Percentiles rank a stretch among this genome's conserved stretches.
Conservation (phyloP, 495 filamentous ascomycete species). For the Entonaema liquescens region DNA sequence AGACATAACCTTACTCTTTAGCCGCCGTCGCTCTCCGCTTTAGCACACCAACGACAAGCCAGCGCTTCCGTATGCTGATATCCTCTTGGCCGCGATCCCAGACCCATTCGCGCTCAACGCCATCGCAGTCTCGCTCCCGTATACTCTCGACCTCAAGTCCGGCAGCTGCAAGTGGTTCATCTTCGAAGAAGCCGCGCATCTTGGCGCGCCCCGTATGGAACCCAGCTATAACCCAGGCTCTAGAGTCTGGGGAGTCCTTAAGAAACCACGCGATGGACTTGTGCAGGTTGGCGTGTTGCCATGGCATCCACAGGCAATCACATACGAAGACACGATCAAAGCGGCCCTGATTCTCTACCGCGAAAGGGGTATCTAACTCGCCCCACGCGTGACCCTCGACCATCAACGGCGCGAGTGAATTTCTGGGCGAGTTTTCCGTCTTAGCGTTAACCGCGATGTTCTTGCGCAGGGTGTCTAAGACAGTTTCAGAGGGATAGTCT, state of each 20-base stretch:
- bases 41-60: constrained; percentile 79
- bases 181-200: constrained; percentile 75
- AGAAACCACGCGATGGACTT: constrained; percentile 79
- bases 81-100: constrained; percentile 71
- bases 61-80: constrained; percentile 71
- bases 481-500: constrained; percentile 76
- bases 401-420: constrained; percentile 40
- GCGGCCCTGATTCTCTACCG: constrained; percentile 53
- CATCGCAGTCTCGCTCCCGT: constrained; percentile 77
- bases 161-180: constrained; percentile 57
- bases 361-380: constrained; percentile 63
- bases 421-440: constrained; percentile 33
- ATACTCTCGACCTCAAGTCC: constrained; percentile 76
- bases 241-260: constrained; percentile 51
- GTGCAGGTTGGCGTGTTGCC: constrained; percentile 76
- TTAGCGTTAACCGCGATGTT: constrained; percentile 62
- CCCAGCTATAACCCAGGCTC: constrained; percentile 74
- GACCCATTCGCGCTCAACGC: constrained; percentile 72
- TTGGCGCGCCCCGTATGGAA: constrained; percentile 86
- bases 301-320: constrained; percentile 88
- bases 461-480: constrained; percentile 66
- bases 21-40: constrained; percentile 40
- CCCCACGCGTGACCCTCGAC: constrained; percentile 83
- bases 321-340: constrained; percentile 80
- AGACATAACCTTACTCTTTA: background rate